phyloP scores from a whole-genome alignment of 1,284 basidiomycete genomes.

The Microbotryum intermedium region DNA sequence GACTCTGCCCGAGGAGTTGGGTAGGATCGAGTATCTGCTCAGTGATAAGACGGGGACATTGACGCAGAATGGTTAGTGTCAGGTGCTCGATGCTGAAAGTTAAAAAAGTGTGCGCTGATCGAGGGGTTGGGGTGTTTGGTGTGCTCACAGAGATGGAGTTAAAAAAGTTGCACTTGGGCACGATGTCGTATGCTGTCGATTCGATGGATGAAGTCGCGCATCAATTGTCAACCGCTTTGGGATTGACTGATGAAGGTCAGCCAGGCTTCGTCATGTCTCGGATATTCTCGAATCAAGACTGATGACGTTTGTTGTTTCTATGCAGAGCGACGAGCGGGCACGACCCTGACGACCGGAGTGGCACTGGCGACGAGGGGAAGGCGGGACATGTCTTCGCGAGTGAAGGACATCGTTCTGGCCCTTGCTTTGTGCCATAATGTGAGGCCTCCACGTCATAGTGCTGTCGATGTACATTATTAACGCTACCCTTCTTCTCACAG shows the following conservation, averaged over 20 bases:
- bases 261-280: not conserved
- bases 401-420: conserved; percentile 88
- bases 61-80: conserved; percentile 77
- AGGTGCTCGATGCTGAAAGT: not conserved
- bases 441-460: conserved; percentile 32
- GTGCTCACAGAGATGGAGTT: conserved; percentile 82
- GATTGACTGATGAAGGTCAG: conserved; percentile 35
- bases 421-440: conserved; percentile 96
- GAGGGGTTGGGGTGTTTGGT: not conserved
- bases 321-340: not conserved
- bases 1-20: conserved; percentile 93
- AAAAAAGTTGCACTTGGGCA: conserved; percentile 97
- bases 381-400: conserved; percentile 86
- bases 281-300: not conserved
- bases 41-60: conserved; percentile 97
- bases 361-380: conserved; percentile 73
- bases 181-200: conserved; percentile 91
- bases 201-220: conserved; percentile 96
- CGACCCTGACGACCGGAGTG: conserved; percentile 52
- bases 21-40: conserved; percentile 87
- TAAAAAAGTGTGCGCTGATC: not conserved
- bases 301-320: not conserved
- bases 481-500: conserved; percentile 43
- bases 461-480: not conserved
- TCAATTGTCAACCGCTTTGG: conserved; percentile 74